phyloP scores from a whole-genome alignment of 441 rosid species.

The Gossypium laxum region DNA sequence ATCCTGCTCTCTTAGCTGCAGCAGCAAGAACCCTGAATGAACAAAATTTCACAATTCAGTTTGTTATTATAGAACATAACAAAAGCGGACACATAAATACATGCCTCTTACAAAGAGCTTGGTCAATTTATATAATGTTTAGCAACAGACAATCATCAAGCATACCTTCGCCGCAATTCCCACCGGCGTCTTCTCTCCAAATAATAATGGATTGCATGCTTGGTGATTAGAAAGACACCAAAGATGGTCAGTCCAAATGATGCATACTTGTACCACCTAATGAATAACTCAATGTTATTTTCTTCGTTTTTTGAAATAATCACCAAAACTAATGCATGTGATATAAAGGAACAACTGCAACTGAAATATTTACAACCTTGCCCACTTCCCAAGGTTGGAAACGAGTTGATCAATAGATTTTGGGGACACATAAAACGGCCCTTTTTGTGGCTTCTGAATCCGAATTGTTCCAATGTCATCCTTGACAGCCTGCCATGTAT shows the following conservation, averaged over 20 bases:
- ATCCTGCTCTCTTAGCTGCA: constrained; percentile 58
- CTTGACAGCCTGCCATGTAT: constrained; percentile 48
- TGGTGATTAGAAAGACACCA: constrained; percentile 40
- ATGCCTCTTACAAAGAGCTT: background rate
- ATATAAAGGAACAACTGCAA: background rate
- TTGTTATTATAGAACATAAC: constrained; percentile 10
- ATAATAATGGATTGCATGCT: constrained; percentile 36
- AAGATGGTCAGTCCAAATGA: constrained; percentile 55
- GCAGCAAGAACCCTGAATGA: constrained; percentile 74
- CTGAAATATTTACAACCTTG: constrained; percentile 40
- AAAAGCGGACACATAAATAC: background rate
- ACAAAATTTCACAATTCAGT: constrained; percentile 14
- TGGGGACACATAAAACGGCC: constrained; percentile 82
- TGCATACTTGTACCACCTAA: constrained; percentile 77
- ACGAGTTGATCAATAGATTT: constrained; percentile 63
- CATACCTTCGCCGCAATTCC: constrained; percentile 46
- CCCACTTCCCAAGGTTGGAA: constrained; percentile 87
- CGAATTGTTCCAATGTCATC: constrained; percentile 68
- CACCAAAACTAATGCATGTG: background rate
- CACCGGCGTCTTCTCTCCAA: constrained; percentile 41
- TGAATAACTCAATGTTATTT: constrained; percentile 12
- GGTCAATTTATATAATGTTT: background rate
- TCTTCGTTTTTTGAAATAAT: constrained; percentile 11
- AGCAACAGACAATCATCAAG: background rate
- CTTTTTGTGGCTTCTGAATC: constrained; percentile 71